Base-by-base conservation (phyloP, 345 rosid genomes). In the Acer campestre region DNA sequence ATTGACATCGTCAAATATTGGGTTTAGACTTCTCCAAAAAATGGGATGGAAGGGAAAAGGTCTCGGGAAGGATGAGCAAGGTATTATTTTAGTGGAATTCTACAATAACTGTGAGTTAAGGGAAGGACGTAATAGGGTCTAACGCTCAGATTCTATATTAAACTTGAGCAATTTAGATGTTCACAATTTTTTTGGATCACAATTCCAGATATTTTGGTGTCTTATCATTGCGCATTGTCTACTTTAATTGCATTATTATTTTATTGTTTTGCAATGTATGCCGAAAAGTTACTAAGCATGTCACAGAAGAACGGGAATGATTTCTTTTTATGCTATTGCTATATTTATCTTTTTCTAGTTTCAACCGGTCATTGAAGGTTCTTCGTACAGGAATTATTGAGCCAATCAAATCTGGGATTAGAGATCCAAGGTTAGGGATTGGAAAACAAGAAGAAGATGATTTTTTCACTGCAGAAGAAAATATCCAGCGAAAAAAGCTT, bases 31-130 rank as follows among this genome's bases (percentile, higher is more conserved):
- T 81, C 95, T 96, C 74, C 97, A 92, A 78, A 96, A 94, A 80
- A 96, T 96, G 99, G 99, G 99, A 22, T 96, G 99, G 99, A 96
- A 91, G 82, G 99, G 98, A 58, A 92, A 92, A 82, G 98, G 99
- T 65, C 92, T 94, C 2, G 99, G 99, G 44, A 96, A 90, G 90
- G 88, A 92, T 68, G 99, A 96, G 82, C 98, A 94, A 82, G 99
- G 99, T 94, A 75, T 71, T 74, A 46, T 63, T 11, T 14, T 65
- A 2, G 11, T 61, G 38, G 17, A 66, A 31, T 14, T 25, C 74
- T 23, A 12, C 61, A 53, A 53, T 53, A 4, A 6, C n/a, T 53
- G 58, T 67, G 48, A 12, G 12, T 17, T 68, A 27, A 68, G 20
- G 13, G 17, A 46, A 44, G 16, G 27, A 17, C 23, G 20, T 68